These are phyloP conservation scores for Cantharellus anzutake DNA, from an alignment of 768 basidiomycete species.

Conservation along the genomic window DNA sequence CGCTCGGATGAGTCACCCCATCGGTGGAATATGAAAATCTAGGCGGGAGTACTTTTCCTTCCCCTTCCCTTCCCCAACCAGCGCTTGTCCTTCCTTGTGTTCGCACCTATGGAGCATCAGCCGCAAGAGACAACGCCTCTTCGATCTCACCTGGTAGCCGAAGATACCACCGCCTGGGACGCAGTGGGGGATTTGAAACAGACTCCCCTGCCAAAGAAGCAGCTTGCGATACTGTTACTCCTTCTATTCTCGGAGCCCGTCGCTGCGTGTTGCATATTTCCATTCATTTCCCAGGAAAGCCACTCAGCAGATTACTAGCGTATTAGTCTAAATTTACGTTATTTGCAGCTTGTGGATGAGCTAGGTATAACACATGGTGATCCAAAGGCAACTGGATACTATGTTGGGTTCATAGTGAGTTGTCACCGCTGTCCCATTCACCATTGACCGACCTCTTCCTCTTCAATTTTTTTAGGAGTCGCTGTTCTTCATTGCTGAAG, in stretches of 20 bases:
- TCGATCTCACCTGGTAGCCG: too few relatives aligned
- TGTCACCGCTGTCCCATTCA: background rate
- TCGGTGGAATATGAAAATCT: too few relatives aligned
- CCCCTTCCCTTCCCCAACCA: too few relatives aligned
- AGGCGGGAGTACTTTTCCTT: too few relatives aligned
- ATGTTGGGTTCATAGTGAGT: conserved; percentile 8
- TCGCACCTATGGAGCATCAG: too few relatives aligned
- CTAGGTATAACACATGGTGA: conserved; percentile 7
- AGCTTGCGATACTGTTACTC: conserved; percentile 5
- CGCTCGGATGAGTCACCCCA: too few relatives aligned
- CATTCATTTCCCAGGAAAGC: conserved; percentile 7
- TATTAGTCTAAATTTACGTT: background rate
- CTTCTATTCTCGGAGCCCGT: conserved; percentile 7
- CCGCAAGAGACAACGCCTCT: too few relatives aligned
- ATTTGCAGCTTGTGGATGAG: conserved; percentile 2
- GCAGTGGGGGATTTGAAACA: background rate
- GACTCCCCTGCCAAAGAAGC: conserved; percentile 6
- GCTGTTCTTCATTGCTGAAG: conserved; percentile 9
- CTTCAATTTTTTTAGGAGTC: conserved; percentile 3
- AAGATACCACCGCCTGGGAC: too few relatives aligned
- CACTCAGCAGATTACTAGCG: background rate
- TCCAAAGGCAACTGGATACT: conserved; percentile 6
- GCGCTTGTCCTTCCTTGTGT: too few relatives aligned
- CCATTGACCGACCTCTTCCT: background rate
- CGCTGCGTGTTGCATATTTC: conserved; percentile 4